A percentile compares a stretch with the other conserved stretches of the same genome.
Conservation (phyloP, 805 yeast species). For the Candida sonorensis region DNA sequence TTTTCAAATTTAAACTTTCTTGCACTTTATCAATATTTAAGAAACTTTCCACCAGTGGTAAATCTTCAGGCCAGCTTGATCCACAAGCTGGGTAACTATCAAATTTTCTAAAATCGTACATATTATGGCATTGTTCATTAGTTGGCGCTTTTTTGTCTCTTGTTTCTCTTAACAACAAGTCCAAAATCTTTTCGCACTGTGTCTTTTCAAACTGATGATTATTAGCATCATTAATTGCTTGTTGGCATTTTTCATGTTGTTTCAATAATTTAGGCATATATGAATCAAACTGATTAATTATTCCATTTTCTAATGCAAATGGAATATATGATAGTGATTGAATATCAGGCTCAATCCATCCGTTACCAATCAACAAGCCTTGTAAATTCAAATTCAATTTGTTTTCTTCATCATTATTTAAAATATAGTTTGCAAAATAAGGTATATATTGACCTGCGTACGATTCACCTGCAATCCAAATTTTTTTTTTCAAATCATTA, state of each 20-base stretch:
- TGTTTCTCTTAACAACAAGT: constrained; percentile 30
- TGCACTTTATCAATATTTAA: constrained; percentile 40
- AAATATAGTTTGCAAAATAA: constrained; percentile 62
- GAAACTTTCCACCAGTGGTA: constrained; percentile 43
- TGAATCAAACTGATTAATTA: constrained; percentile 39
- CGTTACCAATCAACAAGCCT: constrained; percentile 82
- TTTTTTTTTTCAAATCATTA: constrained; percentile 52
- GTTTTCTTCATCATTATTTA: constrained; percentile 25
- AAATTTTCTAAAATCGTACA: constrained; percentile 68
- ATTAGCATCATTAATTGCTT: constrained; percentile 31
- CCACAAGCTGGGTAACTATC: constrained; percentile 88
- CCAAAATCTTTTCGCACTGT: constrained; percentile 37
- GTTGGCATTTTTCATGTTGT: constrained; percentile 57
- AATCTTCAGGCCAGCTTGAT: constrained; percentile 79
- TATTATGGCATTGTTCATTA: constrained; percentile 61
- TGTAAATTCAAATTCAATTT: constrained; percentile 37
- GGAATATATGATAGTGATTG: constrained; percentile 81
- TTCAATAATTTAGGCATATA: constrained; percentile 34
- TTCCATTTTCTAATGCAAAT: constrained; percentile 51
- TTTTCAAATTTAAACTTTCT: constrained; percentile 42
- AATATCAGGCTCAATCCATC: constrained; percentile 85
- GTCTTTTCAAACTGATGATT: constrained; percentile 19
- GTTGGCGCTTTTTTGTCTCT: constrained; percentile 17
- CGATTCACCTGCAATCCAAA: constrained; percentile 88
- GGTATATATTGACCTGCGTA: constrained; percentile 98